Evolutionary conservation across 495 filamentous ascomycete species (phyloP).

Genomic region (Penicillium argentinense): DNA sequence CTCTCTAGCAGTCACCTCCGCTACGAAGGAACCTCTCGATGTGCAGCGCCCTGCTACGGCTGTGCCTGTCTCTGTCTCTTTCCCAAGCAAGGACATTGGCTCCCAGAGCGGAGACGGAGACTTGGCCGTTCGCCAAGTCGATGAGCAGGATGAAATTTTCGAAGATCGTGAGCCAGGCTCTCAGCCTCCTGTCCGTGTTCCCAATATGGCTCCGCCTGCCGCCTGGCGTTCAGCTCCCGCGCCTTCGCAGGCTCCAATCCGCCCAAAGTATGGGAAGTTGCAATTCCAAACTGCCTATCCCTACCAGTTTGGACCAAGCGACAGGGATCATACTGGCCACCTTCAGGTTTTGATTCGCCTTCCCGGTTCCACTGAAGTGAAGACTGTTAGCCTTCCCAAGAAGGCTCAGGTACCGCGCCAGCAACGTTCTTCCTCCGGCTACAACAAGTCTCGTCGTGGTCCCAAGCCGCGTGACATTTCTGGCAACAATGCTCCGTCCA

Average conservation of each 20-base stretch:
- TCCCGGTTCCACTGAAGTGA: constrained; percentile 35
- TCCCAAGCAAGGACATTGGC: constrained; percentile 44
- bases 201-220: constrained; percentile 55
- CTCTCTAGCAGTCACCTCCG: constrained; percentile 54
- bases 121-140: constrained; percentile 58
- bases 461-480: constrained; percentile 34
- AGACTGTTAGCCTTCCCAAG: constrained; percentile 29
- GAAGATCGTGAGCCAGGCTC: constrained; percentile 82
- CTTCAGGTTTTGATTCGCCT: constrained; percentile 33
- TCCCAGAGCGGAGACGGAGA: constrained; percentile 37
- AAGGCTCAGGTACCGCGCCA: constrained; percentile 25
- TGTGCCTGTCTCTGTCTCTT: constrained; percentile 61
- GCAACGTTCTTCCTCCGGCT: constrained; percentile 30
- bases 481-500: constrained; percentile 16
- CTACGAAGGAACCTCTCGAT: constrained; percentile 62
- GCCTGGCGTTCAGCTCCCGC: constrained; percentile 49
- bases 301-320: constrained; percentile 31
- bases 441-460: constrained; percentile 37
- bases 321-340: constrained; percentile 38
- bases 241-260: constrained; percentile 31
- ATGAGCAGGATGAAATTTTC: constrained; percentile 78
- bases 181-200: constrained; percentile 66
- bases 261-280: constrained; percentile 37
- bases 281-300: constrained; percentile 42
- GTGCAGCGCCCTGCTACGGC: constrained; percentile 46